These are phyloP conservation scores for Actinomortierella wolfii DNA, from an alignment of 371 early-diverging fungal species.

Conservation along the genomic window DNA sequence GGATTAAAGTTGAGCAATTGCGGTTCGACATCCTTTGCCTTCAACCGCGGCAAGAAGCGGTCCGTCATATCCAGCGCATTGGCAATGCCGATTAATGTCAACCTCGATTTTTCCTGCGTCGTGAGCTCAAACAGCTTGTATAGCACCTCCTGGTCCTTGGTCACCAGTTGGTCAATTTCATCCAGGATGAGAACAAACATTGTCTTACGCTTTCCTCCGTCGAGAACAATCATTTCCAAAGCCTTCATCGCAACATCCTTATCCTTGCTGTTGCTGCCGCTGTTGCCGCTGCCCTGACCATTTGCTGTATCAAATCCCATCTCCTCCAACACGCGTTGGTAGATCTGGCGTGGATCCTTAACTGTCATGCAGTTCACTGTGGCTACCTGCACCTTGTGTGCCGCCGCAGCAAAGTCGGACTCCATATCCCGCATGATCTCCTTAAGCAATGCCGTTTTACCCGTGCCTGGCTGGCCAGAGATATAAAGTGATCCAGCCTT, in stretches of 20 bases:
- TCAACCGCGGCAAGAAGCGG: slow-evolving; percentile 85
- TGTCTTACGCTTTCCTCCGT: slow-evolving; percentile 33
- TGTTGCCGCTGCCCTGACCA: background rate
- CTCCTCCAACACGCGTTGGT: slow-evolving; percentile 61
- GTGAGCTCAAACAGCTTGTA: slow-evolving; percentile 91
- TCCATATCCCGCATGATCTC: slow-evolving; percentile 58
- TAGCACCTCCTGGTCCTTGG: slow-evolving; percentile 81
- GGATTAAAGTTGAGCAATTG: slow-evolving; percentile 83
- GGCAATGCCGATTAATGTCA: slow-evolving; percentile 94
- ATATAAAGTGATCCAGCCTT: slow-evolving; percentile 75
- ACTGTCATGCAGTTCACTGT: slow-evolving; percentile 89
- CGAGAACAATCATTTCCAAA: slow-evolving; percentile 46
- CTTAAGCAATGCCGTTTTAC: slow-evolving; percentile 88
- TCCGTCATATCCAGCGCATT: slow-evolving; percentile 93
- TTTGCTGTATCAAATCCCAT: slow-evolving; percentile 32
- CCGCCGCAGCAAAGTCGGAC: slow-evolving; percentile 23
- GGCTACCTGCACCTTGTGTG: slow-evolving; percentile 54
- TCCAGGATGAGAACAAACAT: slow-evolving; percentile 81
- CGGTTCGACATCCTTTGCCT: slow-evolving; percentile 81
- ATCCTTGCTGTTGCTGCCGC: slow-evolving; percentile 8
- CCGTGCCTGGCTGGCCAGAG: slow-evolving; percentile 94
- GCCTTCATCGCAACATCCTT: slow-evolving; percentile 39
- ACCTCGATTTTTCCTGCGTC: slow-evolving; percentile 58
- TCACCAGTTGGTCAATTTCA: slow-evolving; percentile 89
- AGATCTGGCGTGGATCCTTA: slow-evolving; percentile 72